Percentiles rank a stretch among this genome's conserved stretches.
Conservation (phyloP, 345 rosid species). For the Eucalyptus urophylla region DNA sequence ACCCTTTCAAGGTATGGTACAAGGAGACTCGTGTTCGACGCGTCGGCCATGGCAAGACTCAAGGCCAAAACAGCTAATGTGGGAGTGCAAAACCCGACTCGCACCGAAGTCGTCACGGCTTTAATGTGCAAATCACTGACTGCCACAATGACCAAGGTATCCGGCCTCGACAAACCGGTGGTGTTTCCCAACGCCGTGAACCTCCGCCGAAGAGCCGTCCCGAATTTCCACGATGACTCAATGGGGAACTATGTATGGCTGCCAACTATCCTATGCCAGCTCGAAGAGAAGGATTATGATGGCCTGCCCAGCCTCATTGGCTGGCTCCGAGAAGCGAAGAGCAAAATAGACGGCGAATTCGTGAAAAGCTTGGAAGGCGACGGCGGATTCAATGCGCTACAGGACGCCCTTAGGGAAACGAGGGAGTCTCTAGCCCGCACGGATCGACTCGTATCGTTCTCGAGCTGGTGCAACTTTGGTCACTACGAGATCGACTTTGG, state of each 20-base stretch:
- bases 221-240: neutral
- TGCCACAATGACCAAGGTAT: neutral
- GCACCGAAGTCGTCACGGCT: slow-evolving; percentile 1
- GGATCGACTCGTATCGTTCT: neutral
- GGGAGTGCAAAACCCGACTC: neutral
- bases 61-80: neutral
- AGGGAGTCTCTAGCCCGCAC: neutral
- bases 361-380: neutral
- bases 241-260: neutral
- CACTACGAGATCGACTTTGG: slow-evolving; percentile 2
- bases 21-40: slow-evolving; percentile 1
- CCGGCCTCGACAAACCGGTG: neutral
- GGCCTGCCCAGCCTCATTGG: neutral
- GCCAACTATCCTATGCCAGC: neutral
- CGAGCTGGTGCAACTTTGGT: neutral
- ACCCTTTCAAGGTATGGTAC: neutral
- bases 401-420: neutral
- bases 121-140: neutral
- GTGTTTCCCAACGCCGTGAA: neutral
- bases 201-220: neutral
- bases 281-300: neutral
- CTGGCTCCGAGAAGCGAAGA: neutral
- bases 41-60: neutral
- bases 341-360: neutral
- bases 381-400: neutral